Evolutionary conservation across 2,329 filamentous ascomycete species (phyloP), one percentile per base, ranked within the genome.

Genomic region (Nannizzia gypsea): DNA sequence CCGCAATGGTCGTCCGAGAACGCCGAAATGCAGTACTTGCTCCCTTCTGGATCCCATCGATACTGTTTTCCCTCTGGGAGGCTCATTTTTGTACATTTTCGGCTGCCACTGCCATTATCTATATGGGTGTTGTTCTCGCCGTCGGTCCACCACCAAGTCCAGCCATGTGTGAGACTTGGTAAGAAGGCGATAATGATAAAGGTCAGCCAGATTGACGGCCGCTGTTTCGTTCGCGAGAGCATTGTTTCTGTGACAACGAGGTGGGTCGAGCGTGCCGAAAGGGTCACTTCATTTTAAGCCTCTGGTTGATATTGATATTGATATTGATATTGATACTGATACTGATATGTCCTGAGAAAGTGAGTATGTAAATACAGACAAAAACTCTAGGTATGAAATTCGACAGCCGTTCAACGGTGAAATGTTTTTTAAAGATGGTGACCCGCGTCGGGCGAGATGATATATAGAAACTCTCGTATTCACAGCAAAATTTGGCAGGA

Each of bases 141-240:
- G 34, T 62, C 54, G 3, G 54, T 52, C 60, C 60, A 62, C 36
- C 50, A 42, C 24, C 59, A 62, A 26, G 52, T 54, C 60, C 60
- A 62, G 28, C 58, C 58, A 46, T 57, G 54, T 22, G 60, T 34
- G 20, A 44, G 4, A n/a, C 36, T 17, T 15, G 34, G 36, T 22
- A 57, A 13, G 36, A 57, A 48, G 40, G 56, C 56, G 36, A 40
- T 56, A 24, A 56, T 8, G 28, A 56, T 36, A 17, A 56, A 28
- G 52, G 24, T n/a, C n/a, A 56, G 31, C 31, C 31, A 38, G n/a
- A 20, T 36, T 38, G 28, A 38, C n/a, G 38, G 38, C 17, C 28
- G 9, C 11, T 56, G 24, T 13, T 56, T 56, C n/a, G 52, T 38
- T 36, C 11, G 34, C 13, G 52, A 36, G 34, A n/a, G 28, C 52